Base-by-base conservation (phyloP, 2,329 filamentous ascomycete genomes). In the Aureobasidium sp. region DNA sequence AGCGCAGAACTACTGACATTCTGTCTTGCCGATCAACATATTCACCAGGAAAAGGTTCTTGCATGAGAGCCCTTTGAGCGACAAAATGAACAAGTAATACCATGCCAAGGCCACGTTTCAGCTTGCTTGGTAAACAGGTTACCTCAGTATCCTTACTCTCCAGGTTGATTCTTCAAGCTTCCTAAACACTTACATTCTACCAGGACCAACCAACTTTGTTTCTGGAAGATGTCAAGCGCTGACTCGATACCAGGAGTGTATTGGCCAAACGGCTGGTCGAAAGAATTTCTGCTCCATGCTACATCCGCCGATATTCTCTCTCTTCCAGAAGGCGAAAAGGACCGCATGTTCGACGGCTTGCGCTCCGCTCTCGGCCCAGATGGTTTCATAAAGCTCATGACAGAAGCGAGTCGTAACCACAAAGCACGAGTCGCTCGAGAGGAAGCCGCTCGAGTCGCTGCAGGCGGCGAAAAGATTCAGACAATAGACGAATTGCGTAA, bases 311-410 rank as follows among this genome's bases (percentile, higher is more conserved):
- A 54, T 21, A 42, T 54, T 13, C 36, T 54, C n/a, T 54, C 36
- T 42, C 50, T 54, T 42, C 36, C 50, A 30, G 50, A 54, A 11
- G 50, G 42, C 25, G 50, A 54, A 54, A 54, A 54, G 50, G 11
- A 54, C 50, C 36, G 25, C 37, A 54, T 54, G 50, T 54, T 54
- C n/a, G 21, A 54, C 27, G 42, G 50, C 36, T 54, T 54, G 36
- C 50, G 50, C 5, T 54, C 50, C 25, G 21, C 36, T 42, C 50
- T 54, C 50, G 50, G 34, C 50, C 16, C 50, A 32, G 25, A 30
- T 16, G 36, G 50, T 21, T 54, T 54, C 16, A 15, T 16, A 11
- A 36, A 41, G 1, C 50, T 54, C 50, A 54, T 54, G 50, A 42
- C 3, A 5, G 50, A 54, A 54, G 50, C 50, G 3, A 54, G 50